A percentile compares a stretch with the other conserved stretches of the same genome.
Conservation (phyloP, 2,329 filamentous ascomycete species). For the Penicillium sp. region DNA sequence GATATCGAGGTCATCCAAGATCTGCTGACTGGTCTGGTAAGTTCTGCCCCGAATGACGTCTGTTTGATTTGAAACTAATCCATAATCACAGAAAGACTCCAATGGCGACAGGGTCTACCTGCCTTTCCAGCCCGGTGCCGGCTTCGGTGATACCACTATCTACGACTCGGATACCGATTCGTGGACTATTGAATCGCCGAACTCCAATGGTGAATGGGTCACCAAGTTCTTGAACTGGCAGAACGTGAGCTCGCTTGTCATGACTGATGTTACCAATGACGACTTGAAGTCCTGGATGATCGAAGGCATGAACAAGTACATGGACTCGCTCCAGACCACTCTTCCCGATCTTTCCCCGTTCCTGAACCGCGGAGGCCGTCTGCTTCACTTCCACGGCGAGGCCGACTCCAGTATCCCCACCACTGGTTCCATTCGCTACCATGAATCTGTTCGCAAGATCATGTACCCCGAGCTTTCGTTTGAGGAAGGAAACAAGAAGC, state of each 20-base stretch:
- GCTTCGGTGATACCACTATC: too few relatives aligned
- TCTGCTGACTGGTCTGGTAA: constrained; percentile 43
- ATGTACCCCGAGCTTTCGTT: background rate
- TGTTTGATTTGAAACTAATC: too few relatives aligned
- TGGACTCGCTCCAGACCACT: constrained; percentile 56
- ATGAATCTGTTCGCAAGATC: constrained; percentile 46
- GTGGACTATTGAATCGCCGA: too few relatives aligned
- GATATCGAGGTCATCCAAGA: constrained; percentile 34
- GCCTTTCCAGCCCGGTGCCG: too few relatives aligned
- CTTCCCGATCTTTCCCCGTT: constrained; percentile 58
- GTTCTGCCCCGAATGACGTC: constrained; percentile 27
- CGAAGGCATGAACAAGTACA: constrained; percentile 51
- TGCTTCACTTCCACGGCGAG: constrained; percentile 60
- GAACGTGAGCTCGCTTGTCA: too few relatives aligned
- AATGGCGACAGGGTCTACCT: constrained; percentile 37
- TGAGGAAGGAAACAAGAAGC: background rate
- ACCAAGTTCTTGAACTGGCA: too few relatives aligned
- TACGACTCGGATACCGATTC: too few relatives aligned
- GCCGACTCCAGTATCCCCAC: constrained; percentile 56
- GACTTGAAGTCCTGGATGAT: constrained; percentile 49
- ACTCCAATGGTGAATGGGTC: too few relatives aligned
- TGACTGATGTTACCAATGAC: constrained; percentile 35
- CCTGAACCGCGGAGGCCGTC: constrained; percentile 46
- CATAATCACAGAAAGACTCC: constrained; percentile 33
- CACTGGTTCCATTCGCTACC: constrained; percentile 54